Conservation (phyloP, 2,329 filamentous ascomycete species). For the Pseudocercospora vitis region DNA sequence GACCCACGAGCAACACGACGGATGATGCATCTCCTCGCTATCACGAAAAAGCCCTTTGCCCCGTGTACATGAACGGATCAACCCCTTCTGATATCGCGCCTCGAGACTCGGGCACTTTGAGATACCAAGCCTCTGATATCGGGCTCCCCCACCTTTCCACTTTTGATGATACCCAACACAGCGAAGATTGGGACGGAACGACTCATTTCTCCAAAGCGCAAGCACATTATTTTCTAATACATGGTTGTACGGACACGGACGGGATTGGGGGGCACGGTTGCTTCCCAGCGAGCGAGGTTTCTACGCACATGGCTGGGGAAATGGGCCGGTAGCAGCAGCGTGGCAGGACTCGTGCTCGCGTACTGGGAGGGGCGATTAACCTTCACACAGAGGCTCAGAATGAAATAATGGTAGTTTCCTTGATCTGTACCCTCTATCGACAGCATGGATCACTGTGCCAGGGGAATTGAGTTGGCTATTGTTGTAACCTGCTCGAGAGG, state of each 20-base stretch:
- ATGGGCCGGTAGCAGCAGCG: constrained; percentile 7
- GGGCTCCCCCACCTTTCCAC: constrained; percentile 20
- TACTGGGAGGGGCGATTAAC: neutral
- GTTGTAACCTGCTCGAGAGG: neutral
- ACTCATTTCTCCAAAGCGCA: constrained; percentile 4
- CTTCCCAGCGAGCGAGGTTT: neutral
- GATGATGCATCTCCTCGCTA: constrained; percentile 15
- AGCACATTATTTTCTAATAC: constrained; percentile 6
- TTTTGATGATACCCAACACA: constrained; percentile 21
- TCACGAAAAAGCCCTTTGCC: constrained; percentile 8
- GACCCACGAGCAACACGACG: constrained; percentile 26
- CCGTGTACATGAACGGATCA: constrained; percentile 25
- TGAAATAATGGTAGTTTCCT: neutral
- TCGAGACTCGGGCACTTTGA: constrained; percentile 18
- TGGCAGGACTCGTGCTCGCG: constrained; percentile 11
- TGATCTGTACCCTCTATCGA: neutral
- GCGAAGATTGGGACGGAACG: constrained; percentile 15
- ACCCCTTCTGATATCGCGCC: constrained; percentile 24
- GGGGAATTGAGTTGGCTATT: neutral
- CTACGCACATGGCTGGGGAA: neutral
- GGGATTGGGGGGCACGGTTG: neutral
- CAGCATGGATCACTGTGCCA: neutral
- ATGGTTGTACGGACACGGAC: constrained; percentile 10
- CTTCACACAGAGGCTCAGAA: neutral
- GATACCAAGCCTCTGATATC: constrained; percentile 33